Conservation (phyloP, 106 monocot genomes). For the Allium fistulosum region DNA sequence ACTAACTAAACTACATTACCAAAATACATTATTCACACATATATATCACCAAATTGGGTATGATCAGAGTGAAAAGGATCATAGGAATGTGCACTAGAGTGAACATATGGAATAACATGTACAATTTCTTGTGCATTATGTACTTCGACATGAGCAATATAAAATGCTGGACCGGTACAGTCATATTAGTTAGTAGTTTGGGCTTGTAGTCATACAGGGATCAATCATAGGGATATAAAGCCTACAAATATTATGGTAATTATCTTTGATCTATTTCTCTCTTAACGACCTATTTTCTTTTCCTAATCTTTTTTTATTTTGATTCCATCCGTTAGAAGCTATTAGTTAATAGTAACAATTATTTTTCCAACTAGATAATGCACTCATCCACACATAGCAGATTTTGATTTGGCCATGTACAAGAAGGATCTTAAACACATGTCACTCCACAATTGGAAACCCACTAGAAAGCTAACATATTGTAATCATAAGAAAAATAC, state of each 20-base stretch:
- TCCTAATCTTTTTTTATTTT: not conserved
- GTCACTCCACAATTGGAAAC: conserved; percentile 74
- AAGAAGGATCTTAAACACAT: conserved; percentile 65
- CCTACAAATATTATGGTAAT: conserved; percentile 91
- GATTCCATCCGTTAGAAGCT: not conserved
- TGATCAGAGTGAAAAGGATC: too few species aligned
- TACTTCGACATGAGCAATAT: too few species aligned
- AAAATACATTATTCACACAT: too few species aligned
- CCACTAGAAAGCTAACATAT: conserved; percentile 90
- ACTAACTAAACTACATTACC: too few species aligned
- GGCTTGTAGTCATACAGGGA: too few species aligned
- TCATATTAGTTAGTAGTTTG: too few species aligned
- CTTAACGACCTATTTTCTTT: not conserved
- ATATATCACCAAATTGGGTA: too few species aligned
- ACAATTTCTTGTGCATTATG: too few species aligned
- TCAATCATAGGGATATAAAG: conserved; percentile 88
- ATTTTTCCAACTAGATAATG: conserved; percentile 55
- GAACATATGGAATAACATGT: too few species aligned
- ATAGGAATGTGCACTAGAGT: too few species aligned
- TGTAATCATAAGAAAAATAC: conserved; percentile 95
- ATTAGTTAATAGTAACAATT: conserved; percentile 1
- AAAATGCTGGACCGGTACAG: too few species aligned
- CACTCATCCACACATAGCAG: conserved; percentile 72
- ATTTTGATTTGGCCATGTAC: conserved; percentile 86
- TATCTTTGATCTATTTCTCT: conserved; percentile 3